Conservation (phyloP, 331 rosid species). For the Rosa hybrid region DNA sequence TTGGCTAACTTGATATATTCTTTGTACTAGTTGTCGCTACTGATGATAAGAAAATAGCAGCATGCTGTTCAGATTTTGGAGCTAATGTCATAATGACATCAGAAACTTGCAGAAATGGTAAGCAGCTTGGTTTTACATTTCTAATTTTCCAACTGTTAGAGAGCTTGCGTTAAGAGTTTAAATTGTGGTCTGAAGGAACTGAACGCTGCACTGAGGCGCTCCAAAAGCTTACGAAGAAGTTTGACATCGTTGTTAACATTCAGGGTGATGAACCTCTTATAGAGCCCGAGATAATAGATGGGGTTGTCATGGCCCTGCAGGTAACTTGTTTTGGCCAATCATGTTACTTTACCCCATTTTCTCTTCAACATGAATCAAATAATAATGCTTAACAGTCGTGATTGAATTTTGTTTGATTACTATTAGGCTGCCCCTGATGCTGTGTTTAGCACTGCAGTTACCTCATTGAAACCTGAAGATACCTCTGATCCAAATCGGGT, state of each 20-base stretch:
- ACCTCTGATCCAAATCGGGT: slow-evolving; percentile 70
- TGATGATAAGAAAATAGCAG: slow-evolving; percentile 19
- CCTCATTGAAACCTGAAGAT: slow-evolving; percentile 72
- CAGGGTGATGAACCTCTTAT: slow-evolving; percentile 17
- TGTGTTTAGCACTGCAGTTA: slow-evolving; percentile 84
- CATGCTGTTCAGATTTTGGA: slow-evolving; percentile 9
- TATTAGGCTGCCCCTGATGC: slow-evolving; percentile 70
- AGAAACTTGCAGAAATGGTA: too few relatives aligned
- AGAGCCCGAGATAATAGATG: slow-evolving; percentile 19
- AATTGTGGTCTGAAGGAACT: too few relatives aligned
- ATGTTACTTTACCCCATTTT: not conserved
- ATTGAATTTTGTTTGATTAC: not conserved
- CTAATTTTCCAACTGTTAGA: too few relatives aligned
- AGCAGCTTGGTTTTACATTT: too few relatives aligned
- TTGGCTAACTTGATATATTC: not conserved
- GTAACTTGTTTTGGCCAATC: not conserved
- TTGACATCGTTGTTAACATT: slow-evolving; percentile 12
- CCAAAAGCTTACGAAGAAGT: not conserved
- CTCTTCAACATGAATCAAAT: not conserved
- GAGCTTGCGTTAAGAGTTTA: too few relatives aligned
- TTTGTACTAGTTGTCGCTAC: slow-evolving; percentile 9
- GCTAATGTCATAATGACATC: not conserved
- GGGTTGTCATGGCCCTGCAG: slow-evolving; percentile 13
- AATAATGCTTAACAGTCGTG: not conserved
- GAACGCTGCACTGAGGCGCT: too few relatives aligned